These are phyloP conservation scores for Komagataella mondaviorum DNA, from an alignment of 805 yeast species.

Conservation along the genomic window DNA sequence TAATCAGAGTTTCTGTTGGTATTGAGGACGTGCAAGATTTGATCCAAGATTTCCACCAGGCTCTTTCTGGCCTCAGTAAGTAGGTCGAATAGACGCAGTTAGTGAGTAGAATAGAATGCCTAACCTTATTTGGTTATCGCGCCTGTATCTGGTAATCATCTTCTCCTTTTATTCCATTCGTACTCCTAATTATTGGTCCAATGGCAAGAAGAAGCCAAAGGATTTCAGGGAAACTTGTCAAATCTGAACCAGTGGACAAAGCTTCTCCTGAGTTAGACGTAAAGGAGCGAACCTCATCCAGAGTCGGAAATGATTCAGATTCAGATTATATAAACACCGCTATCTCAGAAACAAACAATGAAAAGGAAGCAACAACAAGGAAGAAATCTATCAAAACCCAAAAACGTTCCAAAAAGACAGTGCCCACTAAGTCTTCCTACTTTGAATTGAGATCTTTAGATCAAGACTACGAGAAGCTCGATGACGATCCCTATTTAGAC, in stretches of 20 bases:
- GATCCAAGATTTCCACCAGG: constrained; percentile 30
- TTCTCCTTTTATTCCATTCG: background rate
- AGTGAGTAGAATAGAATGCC: too few species aligned
- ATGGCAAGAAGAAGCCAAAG: background rate
- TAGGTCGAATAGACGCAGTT: background rate
- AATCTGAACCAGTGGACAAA: background rate
- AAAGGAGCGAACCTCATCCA: background rate
- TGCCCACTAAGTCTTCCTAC: background rate
- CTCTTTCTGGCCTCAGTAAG: constrained; percentile 7
- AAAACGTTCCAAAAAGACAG: background rate
- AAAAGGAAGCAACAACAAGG: background rate
- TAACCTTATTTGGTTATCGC: background rate
- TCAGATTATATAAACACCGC: background rate
- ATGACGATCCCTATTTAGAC: background rate
- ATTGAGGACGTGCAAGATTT: constrained; percentile 38
- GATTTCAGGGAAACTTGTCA: background rate
- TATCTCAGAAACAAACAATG: background rate
- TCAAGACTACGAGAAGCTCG: background rate
- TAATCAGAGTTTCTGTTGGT: constrained; percentile 36
- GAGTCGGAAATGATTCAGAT: background rate
- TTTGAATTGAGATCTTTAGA: background rate
- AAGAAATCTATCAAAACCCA: background rate
- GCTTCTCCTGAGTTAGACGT: background rate
- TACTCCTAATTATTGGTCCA: background rate
- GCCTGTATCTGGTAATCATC: background rate